Evolutionary conservation across 2,329 filamentous ascomycete species (phyloP).

Genomic region (Verticillium tricorpus): DNA sequence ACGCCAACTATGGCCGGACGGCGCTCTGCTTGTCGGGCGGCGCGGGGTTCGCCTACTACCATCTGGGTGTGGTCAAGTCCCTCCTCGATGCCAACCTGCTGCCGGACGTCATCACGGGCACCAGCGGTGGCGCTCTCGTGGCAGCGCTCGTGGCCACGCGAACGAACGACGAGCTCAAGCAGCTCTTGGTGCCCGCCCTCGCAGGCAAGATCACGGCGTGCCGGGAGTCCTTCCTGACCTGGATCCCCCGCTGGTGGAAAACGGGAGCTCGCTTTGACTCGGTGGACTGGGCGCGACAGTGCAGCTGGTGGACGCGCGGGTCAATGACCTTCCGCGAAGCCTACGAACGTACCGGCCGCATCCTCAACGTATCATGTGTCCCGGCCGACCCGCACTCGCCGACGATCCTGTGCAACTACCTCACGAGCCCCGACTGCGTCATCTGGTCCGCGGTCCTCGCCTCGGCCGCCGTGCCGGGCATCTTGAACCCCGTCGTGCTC

Average conservation of each 20-base stretch:
- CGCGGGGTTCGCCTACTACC: slow-evolving; percentile 93
- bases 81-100: slow-evolving; percentile 80
- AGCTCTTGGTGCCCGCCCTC: slow-evolving; percentile 81
- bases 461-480: slow-evolving; percentile 91
- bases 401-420: slow-evolving; percentile 89
- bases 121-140: slow-evolving; percentile 87
- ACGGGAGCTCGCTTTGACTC: slow-evolving; percentile 94
- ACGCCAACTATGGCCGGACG: slow-evolving; percentile 87
- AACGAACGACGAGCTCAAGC: slow-evolving; percentile 85
- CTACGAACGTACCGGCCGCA: slow-evolving; percentile 87
- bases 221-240: slow-evolving; percentile 69
- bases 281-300: slow-evolving; percentile 81
- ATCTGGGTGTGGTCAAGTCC: slow-evolving; percentile 88
- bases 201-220: slow-evolving; percentile 81
- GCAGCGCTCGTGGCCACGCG: slow-evolving; percentile 83
- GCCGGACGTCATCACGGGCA: slow-evolving; percentile 93
- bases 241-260: slow-evolving; percentile 81
- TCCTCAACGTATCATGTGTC: slow-evolving; percentile 93
- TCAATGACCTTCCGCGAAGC: slow-evolving; percentile 94
- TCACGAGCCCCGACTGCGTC: slow-evolving; percentile 93
- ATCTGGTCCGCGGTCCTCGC: slow-evolving; percentile 97
- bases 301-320: slow-evolving; percentile 85
- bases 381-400: slow-evolving; percentile 92
- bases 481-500: slow-evolving; percentile 90
- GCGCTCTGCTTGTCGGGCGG: slow-evolving; percentile 91